Base-by-base conservation (phyloP, 2,329 filamentous ascomycete genomes). In the Paradendryphiella salina region DNA sequence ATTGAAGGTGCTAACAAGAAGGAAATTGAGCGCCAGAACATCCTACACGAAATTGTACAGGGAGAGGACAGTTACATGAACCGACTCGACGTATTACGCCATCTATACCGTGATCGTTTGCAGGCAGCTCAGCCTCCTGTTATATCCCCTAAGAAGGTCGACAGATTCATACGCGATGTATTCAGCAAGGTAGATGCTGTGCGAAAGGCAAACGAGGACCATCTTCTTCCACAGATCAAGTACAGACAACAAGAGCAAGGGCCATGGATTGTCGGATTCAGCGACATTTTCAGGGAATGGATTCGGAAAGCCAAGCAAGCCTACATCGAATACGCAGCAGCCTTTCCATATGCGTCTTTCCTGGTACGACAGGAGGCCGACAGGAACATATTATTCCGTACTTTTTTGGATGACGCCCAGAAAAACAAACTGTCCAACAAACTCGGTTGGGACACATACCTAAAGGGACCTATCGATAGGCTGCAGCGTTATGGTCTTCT, bases 211-310 rank as follows among this genome's bases (percentile, higher is more conserved):
- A 97, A 97, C 73, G 94, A 95, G 72, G 92, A 96, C 56, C 87
- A 94, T 70, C 82, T 99, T 15, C 77, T 99, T 18, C 88, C 93
- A 1, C 93, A 96, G 72, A 82, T 99, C 64, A 97, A 97, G 69
- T 99, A 97, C 70, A 85, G 94, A 20, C 94, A 99, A 72, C 89
- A 94, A 66, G 94, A 97, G 70, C 93, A 99, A 75, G 94, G 94
- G 0, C 94, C 94, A 0, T 99, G 91, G 85, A 87, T 99, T 51
- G 80, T 84, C 10, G 94, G 94, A 3, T 96, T 96, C 75, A 96
- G 92, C 69, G 94, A 97, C 67, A 90, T 99, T 41, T 97, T 99
- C 79, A 82, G 94, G 51, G 94, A 99, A 75, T 99, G 94, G 94
- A 96, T 97, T 56, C 85, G 94, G 57, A 97, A 96, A 73, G 94